Evolutionary conservation across 306 rosid species (phyloP).

Genomic region (Gastrolobium bilobum): DNA sequence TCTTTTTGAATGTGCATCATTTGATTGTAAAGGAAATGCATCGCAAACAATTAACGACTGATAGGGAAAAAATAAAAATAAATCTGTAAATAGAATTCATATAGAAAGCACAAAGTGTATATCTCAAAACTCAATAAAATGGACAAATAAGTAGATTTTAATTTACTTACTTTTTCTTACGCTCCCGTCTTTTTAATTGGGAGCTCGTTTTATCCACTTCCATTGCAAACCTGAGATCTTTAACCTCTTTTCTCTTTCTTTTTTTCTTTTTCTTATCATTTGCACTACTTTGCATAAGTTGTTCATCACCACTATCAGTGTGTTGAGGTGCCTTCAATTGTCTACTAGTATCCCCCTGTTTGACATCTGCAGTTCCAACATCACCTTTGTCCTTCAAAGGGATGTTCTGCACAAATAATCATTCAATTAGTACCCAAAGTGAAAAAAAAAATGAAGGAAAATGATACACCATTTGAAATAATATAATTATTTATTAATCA

Average conservation of each 20-base stretch:
- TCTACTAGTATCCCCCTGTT: conserved; percentile 45
- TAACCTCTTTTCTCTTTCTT: conserved; percentile 77
- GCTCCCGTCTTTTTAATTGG: conserved; percentile 67
- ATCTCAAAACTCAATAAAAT: background rate
- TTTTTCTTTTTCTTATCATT: conserved; percentile 78
- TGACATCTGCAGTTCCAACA: conserved; percentile 42
- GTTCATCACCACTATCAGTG: conserved; percentile 44
- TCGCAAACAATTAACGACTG: background rate
- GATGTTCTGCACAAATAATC: conserved; percentile 46
- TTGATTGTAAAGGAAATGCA: conserved; percentile 10
- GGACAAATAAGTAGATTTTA: background rate
- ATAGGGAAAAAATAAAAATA: background rate
- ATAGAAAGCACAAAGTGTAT: background rate
- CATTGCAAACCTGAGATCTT: conserved; percentile 80
- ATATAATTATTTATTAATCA: background rate
- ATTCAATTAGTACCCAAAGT: conserved; percentile 21
- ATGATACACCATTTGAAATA: conserved; percentile 24
- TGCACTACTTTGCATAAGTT: conserved; percentile 26
- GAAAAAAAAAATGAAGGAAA: background rate
- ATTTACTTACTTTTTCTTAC: conserved; percentile 76
- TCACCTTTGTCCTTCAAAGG: conserved; percentile 46
- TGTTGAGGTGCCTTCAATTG: conserved; percentile 47
- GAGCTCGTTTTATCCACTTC: conserved; percentile 55
- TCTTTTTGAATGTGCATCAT: background rate
- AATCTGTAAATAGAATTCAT: background rate